Base-by-base conservation (phyloP, 1,284 basidiomycete genomes). In the Ganoderma meredithae region DNA sequence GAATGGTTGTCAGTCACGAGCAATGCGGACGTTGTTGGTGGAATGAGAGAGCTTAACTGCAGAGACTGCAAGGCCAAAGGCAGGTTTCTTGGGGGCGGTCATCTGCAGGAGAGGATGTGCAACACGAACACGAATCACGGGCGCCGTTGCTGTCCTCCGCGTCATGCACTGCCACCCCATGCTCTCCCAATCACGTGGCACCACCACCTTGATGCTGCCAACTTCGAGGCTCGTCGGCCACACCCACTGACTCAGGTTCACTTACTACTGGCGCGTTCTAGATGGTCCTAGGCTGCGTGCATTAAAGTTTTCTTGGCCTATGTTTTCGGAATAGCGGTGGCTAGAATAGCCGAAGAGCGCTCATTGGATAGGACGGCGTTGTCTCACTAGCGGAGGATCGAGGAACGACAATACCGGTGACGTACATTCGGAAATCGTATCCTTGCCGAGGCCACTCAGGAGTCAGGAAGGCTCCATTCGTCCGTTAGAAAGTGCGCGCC, bases 1-100 rank as follows among this genome's bases (percentile, higher is more conserved):
- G 60, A 62, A 58, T 58, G 15, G n/a, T 6, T 47, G 58, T 36
- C 52, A 19, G 52, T 44, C 58, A 27, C 27, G 52, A 33, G 25
- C 27, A 17, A 31, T 31, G 25, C 4, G 22, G 52, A 6, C 17
- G 4, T 4, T 33, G 13, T 6, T 27, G 27, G 31, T 31, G 12
- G 52, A 2, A 27, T 31, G 52, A 55, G 15, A 55, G 0, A 55
- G 52, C 15, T 55, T 19, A 15, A 3, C 52, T 17, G 52, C 15
- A 55, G 13, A 13, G 52, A 33, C 27, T 8, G 17, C 49, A 52
- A 52, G 52, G 17, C 15, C 12, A 25, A 27, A 7, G 12, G 6
- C 12, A 9, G 25, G 22, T 15, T 33, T 10, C 3, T 49, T 49
- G 47, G 22, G 10, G 22, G 12, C 10, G 47, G 22, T 12, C 4